A percentile compares a stretch with the other conserved stretches of the same genome.
These are phyloP conservation scores for Chrysoporthe cubensis DNA, from an alignment of 2,329 filamentous ascomycete genomes.

Conservation along the genomic window DNA sequence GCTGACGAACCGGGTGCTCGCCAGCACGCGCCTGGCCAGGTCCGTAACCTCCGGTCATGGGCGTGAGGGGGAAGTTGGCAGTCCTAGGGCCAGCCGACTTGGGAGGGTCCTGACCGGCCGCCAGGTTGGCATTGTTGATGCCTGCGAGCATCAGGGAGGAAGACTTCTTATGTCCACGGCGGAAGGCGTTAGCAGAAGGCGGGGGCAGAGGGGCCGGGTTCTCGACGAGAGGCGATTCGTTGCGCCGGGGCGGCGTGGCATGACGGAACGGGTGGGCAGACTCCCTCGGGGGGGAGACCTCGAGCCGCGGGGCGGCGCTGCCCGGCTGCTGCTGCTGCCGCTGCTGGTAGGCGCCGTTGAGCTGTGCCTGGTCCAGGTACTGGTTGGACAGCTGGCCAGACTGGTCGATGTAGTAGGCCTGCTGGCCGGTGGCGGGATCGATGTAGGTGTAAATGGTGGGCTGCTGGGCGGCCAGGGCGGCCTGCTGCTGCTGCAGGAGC, in stretches of 20 bases:
- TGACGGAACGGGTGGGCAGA: conserved; percentile 62
- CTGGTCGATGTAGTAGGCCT: conserved; percentile 78
- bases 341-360: conserved; percentile 42
- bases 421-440: conserved; percentile 85
- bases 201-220: conserved; percentile 72
- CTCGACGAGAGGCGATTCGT: conserved; percentile 67
- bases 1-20: conserved; percentile 92
- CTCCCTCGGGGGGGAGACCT: conserved; percentile 80
- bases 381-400: conserved; percentile 47
- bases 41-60: conserved; percentile 83
- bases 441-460: conserved; percentile 82
- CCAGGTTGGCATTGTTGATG: conserved; percentile 54
- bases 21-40: conserved; percentile 91
- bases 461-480: conserved; percentile 66
- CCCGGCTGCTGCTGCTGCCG: conserved; percentile 44
- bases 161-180: conserved; percentile 90
- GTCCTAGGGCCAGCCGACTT: conserved; percentile 76
- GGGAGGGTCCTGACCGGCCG: conserved; percentile 49
- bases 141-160: conserved; percentile 66
- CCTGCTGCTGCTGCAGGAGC: conserved; percentile 55
- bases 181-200: conserved; percentile 89
- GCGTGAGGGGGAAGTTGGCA: conserved; percentile 77
- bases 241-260: conserved; percentile 67
- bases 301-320: conserved; percentile 69
- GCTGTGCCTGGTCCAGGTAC: conserved; percentile 28